Conservation (phyloP, 179 eudicot species). For the Corrigiola litoralis region DNA sequence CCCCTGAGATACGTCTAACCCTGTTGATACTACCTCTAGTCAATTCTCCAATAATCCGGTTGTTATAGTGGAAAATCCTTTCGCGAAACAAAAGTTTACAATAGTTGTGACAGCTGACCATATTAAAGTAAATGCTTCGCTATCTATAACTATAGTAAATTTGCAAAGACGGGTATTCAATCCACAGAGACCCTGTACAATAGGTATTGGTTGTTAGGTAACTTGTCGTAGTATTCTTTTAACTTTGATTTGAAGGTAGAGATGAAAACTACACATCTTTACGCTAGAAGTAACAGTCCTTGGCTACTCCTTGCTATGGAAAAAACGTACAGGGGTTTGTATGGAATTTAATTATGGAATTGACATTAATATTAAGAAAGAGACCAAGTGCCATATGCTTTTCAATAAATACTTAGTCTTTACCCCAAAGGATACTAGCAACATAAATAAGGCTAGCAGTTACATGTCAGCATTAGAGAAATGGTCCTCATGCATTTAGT, state of each 20-base stretch:
- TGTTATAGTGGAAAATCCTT: conserved; percentile 22
- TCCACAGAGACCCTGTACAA: conserved; percentile 1
- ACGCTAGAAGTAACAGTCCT: conserved; percentile 21
- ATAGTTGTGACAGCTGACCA: conserved; percentile 1
- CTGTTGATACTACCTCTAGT: background rate
- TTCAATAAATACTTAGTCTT: conserved; percentile 34
- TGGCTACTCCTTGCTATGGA: too few relatives aligned
- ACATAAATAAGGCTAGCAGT: conserved; percentile 8
- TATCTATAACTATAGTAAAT: background rate
- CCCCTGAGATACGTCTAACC: too few relatives aligned
- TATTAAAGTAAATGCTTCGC: background rate
- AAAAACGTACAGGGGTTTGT: background rate
- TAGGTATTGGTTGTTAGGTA: conserved; percentile 24
- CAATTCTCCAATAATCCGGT: conserved; percentile 10
- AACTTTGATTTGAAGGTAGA: conserved; percentile 35
- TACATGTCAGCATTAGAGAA: conserved; percentile 17
- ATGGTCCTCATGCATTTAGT: background rate
- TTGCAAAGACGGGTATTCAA: conserved; percentile 5
- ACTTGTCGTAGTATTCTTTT: conserved; percentile 27
- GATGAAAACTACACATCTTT: conserved; percentile 27
- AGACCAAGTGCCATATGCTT: conserved; percentile 2
- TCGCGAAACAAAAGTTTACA: conserved; percentile 13
- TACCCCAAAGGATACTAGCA: conserved; percentile 26
- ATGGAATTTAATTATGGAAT: background rate
- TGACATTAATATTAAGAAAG: conserved; percentile 9